phyloP scores from a whole-genome alignment of 306 rosid genomes.

The Quillaja saponaria region DNA sequence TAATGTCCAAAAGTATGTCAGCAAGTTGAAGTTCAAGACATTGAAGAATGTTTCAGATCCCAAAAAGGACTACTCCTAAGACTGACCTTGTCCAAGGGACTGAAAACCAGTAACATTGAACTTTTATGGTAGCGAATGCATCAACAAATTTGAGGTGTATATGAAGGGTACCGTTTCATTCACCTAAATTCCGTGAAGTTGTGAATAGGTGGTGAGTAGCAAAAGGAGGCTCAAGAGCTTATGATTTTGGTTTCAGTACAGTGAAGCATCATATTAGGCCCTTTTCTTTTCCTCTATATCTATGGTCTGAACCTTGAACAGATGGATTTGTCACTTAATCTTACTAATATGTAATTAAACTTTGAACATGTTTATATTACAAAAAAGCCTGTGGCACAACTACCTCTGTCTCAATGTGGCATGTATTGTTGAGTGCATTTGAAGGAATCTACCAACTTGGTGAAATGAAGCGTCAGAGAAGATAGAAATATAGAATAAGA shows the following conservation, averaged over 20 bases:
- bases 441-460: no score
- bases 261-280: slow-evolving; percentile 22
- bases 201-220: slow-evolving; percentile 23
- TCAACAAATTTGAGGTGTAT: slow-evolving; percentile 16
- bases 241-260: slow-evolving; percentile 29
- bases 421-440: no score
- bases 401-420: no score
- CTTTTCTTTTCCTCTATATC: slow-evolving; percentile 12
- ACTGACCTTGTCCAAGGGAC: slow-evolving; percentile 20
- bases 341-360: no score
- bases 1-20: slow-evolving; percentile 18
- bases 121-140: slow-evolving; percentile 5
- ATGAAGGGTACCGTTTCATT: slow-evolving; percentile 11
- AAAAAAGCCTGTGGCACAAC: no score
- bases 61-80: slow-evolving; percentile 7
- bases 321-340: not conserved
- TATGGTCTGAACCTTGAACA: slow-evolving; percentile 7
- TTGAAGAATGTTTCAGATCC: slow-evolving; percentile 21
- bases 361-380: no score
- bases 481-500: no score
- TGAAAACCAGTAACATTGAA: slow-evolving; percentile 4
- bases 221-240: slow-evolving; percentile 21
- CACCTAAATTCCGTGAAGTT: slow-evolving; percentile 26
- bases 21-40: slow-evolving; percentile 26
- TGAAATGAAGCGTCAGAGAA: no score